Conservation (phyloP, 495 filamentous ascomycete genomes). For the Podospora pseudopauciseta region DNA sequence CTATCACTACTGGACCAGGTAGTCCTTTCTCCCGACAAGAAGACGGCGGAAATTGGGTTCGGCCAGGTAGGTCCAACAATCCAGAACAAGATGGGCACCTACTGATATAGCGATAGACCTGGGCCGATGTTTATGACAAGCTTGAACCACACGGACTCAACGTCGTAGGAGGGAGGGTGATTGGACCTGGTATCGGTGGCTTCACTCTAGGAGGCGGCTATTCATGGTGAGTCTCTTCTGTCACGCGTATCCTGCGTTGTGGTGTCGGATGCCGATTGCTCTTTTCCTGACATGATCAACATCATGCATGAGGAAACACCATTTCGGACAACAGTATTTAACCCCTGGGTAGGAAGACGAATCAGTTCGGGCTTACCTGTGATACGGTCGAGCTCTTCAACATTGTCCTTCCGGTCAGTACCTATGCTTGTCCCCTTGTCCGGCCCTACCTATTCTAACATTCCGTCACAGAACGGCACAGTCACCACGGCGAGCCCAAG, state of each 20-base stretch:
- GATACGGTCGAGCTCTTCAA: constrained; percentile 26
- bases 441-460: not conserved
- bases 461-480: constrained; percentile 22
- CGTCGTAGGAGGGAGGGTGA: constrained; percentile 26
- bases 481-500: constrained; percentile 19
- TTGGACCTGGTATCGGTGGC: constrained; percentile 28
- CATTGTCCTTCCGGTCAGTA: constrained; percentile 27
- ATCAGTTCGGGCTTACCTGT: constrained; percentile 27
- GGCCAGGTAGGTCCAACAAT: constrained; percentile 8
- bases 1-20: constrained; percentile 28
- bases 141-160: constrained; percentile 21
- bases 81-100: not conserved
- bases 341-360: constrained; percentile 20
- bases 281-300: too few species aligned
- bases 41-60: constrained; percentile 46
- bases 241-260: too few species aligned
- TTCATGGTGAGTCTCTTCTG: constrained; percentile 17
- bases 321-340: not conserved
- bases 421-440: not conserved
- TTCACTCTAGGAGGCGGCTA: constrained; percentile 31
- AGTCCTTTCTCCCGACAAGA: constrained; percentile 30
- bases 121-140: constrained; percentile 23
- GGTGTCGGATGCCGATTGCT: too few species aligned
- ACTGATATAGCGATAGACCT: constrained; percentile 11
- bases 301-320: too few species aligned